Evolutionary conservation across 2,329 filamentous ascomycete species (phyloP).

Genomic region (Daldinia eschscholtzii): DNA sequence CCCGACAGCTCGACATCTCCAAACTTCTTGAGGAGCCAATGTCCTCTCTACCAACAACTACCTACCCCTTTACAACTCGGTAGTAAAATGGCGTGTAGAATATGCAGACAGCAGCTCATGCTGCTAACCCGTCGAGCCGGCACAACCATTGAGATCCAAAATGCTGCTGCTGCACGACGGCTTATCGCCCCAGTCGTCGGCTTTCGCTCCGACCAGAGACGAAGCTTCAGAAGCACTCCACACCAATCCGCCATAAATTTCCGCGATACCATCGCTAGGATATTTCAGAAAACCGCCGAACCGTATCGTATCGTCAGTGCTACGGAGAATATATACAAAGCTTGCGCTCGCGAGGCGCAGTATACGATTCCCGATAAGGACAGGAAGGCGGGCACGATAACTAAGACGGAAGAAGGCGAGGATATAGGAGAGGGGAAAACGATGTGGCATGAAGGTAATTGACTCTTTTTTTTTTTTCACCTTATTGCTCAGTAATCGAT

Average conservation of each 20-base stretch:
- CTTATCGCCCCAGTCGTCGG: slow-evolving; percentile 7
- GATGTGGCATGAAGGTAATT: slow-evolving; percentile 85
- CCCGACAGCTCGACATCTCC: slow-evolving; percentile 9
- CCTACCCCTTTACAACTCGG: not conserved
- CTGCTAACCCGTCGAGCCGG: slow-evolving; percentile 48
- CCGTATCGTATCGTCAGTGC: slow-evolving; percentile 82
- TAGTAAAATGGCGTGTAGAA: slow-evolving; percentile 62
- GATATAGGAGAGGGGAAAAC: slow-evolving; percentile 81
- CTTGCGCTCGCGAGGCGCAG: slow-evolving; percentile 77
- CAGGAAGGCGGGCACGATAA: slow-evolving; percentile 74
- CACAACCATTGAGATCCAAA: slow-evolving; percentile 42
- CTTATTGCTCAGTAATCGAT: not conserved
- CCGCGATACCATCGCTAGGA: slow-evolving; percentile 49
- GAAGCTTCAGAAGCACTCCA: slow-evolving; percentile 56
- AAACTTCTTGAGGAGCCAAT: slow-evolving; percentile 14
- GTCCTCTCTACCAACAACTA: slow-evolving; percentile 11
- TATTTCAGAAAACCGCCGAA: slow-evolving; percentile 47
- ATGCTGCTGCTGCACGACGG: slow-evolving; percentile 31
- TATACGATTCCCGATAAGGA: slow-evolving; percentile 80
- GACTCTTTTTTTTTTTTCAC: not conserved
- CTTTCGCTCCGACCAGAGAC: slow-evolving; percentile 42
- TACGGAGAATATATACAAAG: slow-evolving; percentile 82
- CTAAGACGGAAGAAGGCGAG: slow-evolving; percentile 81
- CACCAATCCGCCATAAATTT: slow-evolving; percentile 49
- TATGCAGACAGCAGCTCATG: slow-evolving; percentile 60